Base-by-base conservation (phyloP, 2,329 filamentous ascomycete species). In the Penicillium capsulatum region DNA sequence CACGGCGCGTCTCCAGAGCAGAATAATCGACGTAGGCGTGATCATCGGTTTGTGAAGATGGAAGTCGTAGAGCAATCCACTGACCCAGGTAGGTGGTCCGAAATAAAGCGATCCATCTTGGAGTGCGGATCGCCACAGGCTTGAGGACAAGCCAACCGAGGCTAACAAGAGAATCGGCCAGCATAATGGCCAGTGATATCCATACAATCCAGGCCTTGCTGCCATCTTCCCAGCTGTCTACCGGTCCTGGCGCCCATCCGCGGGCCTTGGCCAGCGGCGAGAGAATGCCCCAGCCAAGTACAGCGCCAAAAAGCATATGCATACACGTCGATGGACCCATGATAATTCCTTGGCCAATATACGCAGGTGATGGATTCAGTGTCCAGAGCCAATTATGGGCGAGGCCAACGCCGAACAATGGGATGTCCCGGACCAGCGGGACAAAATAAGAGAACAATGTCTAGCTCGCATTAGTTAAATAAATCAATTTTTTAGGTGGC, bases 151-250 rank as follows among this genome's bases (percentile, higher is more conserved):
- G 76, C 72, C 90, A 89, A 1, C 84, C 80, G 7, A 98, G 77
- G 55, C 86, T 96, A 47, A 97, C 78, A 3, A 98, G 75, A 0
- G 91, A 88, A 65, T 98, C 92, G 15, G 87, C 86, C 17, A 98
- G 75, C 92, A 98, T 98, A 51, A 98, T 96, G 3, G 92, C 87
- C 19, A 98, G 71, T 22, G 88, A 95, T 2, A 94, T 75, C 92
- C 92, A 98, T 0, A 98, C 87, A 44, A 98, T 97, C 92, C 92
- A 98, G 27, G 91, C 92, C 67, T 97, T 96, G 61, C 88, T 95
- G 7, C 92, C 92, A 11, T 75, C 80, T 43, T 91, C 86, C 92
- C 92, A 98, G 61, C 94, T 86, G 39, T 80, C 76, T 1, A 96
- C 87, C 1, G 81, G 75, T 0, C 90, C 92, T 2, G 89, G 86